A percentile compares a stretch with the other conserved stretches of the same genome.
phyloP scores from a whole-genome alignment of 768 basidiomycete genomes.

The Mycena venus region DNA sequence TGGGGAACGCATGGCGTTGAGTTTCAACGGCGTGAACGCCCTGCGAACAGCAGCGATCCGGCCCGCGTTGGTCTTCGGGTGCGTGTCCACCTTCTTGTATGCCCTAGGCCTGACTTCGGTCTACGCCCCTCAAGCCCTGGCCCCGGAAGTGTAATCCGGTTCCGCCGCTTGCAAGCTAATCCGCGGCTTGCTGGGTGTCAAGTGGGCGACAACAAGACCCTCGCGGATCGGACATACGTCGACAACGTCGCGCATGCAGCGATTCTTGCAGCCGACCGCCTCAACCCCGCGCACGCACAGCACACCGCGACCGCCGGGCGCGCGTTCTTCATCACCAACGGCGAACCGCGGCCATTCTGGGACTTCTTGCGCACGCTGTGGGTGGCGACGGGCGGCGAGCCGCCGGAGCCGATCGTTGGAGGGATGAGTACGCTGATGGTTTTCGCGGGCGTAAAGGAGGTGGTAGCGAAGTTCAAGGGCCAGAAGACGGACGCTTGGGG shows the following conservation, averaged over 20 bases:
- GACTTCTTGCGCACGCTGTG: constrained; percentile 60
- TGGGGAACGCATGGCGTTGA: constrained; percentile 23
- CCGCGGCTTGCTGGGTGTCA: constrained; percentile 45
- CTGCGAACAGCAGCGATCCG: constrained; percentile 16
- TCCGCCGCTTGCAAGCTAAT: constrained; percentile 43
- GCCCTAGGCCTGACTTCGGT: not conserved
- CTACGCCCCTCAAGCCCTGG: constrained; percentile 44
- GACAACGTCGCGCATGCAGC: constrained; percentile 68
- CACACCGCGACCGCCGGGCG: constrained; percentile 60
- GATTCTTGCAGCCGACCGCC: constrained; percentile 63
- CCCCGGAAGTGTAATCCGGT: not conserved
- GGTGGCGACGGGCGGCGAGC: constrained; percentile 42
- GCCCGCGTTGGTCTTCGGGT: constrained; percentile 17
- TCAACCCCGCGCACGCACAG: constrained; percentile 49
- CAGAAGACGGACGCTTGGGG: constrained; percentile 57
- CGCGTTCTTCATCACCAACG: constrained; percentile 69
- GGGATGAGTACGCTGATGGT: not conserved
- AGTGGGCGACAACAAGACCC: constrained; percentile 62
- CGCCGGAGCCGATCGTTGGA: not conserved
- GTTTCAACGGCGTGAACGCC: constrained; percentile 7
- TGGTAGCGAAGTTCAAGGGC: constrained; percentile 47
- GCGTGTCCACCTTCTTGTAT: not conserved
- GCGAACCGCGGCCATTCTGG: constrained; percentile 67
- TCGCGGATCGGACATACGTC: constrained; percentile 68
- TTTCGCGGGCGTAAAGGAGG: not conserved